These are phyloP conservation scores for Firmiana major DNA, from an alignment of 345 rosid species.

Conservation along the genomic window DNA sequence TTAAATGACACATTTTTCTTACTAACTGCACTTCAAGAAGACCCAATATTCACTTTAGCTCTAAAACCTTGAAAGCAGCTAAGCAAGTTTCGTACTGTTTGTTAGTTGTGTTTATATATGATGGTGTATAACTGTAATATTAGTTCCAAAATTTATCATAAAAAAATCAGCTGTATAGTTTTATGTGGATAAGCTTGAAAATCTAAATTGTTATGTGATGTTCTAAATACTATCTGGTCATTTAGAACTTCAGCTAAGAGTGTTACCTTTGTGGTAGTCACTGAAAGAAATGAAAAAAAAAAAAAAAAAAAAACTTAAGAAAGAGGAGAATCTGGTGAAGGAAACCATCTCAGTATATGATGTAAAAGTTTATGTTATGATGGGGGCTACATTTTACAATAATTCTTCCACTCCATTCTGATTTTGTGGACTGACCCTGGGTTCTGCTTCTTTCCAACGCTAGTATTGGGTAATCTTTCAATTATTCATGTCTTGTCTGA, in stretches of 20 bases:
- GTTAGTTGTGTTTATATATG: not conserved
- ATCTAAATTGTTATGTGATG: not conserved
- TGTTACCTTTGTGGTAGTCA: not conserved
- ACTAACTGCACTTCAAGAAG: not conserved
- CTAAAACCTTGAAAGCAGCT: not conserved
- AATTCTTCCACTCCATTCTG: not conserved
- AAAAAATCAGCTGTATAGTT: not conserved
- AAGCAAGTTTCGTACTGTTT: not conserved
- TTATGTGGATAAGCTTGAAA: not conserved
- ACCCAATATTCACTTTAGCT: not conserved
- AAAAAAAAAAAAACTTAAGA: too few species aligned
- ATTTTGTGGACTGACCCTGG: not conserved
- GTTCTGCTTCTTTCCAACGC: not conserved
- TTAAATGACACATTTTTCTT: not conserved
- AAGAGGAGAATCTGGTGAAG: not conserved
- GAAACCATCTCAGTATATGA: not conserved
- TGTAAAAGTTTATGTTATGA: not conserved
- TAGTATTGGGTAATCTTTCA: not conserved
- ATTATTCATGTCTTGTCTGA: not conserved
- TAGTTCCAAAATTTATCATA: not conserved
- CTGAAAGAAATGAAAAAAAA: not conserved
- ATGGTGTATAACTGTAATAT: not conserved
- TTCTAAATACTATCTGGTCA: not conserved
- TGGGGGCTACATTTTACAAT: not conserved
- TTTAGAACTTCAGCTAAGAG: not conserved